A percentile compares a stretch with the other conserved stretches of the same genome.
Conservation (phyloP, 768 basidiomycete species). For the Mycena latifolia region DNA sequence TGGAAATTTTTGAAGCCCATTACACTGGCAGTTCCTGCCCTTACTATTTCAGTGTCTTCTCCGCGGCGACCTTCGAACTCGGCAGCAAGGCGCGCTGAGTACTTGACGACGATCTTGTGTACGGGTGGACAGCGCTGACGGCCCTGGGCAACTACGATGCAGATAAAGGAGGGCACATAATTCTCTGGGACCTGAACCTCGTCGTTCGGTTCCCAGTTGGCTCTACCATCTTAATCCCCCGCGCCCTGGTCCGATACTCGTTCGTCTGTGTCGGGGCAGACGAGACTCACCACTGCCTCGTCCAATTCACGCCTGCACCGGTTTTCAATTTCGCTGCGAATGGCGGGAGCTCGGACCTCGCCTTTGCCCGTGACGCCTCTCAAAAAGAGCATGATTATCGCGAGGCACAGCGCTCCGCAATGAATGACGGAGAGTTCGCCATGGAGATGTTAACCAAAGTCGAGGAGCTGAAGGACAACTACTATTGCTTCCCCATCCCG, state of each 20-base stretch:
- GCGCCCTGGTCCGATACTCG: conserved; percentile 28
- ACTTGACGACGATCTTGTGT: neutral
- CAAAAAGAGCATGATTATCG: neutral
- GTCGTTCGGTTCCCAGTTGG: conserved; percentile 40
- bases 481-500: too few species aligned
- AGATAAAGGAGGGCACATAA: conserved; percentile 39
- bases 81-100: neutral
- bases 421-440: too few species aligned
- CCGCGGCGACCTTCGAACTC: neutral
- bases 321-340: neutral
- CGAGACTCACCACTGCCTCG: neutral
- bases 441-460: too few species aligned
- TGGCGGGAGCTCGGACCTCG: neutral
- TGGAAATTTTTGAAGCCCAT: neutral
- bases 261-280: neutral
- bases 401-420: neutral
- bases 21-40: neutral
- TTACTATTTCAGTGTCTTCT: neutral
- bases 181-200: conserved; percentile 40
- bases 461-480: too few species aligned
- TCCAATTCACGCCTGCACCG: neutral
- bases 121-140: neutral
- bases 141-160: conserved; percentile 41
- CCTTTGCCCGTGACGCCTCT: neutral
- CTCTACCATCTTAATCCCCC: conserved; percentile 40